Evolutionary conservation across 805 yeast genomes (phyloP), one percentile per base, ranked within the genome.

Genomic region (Starmerella cellae): DNA sequence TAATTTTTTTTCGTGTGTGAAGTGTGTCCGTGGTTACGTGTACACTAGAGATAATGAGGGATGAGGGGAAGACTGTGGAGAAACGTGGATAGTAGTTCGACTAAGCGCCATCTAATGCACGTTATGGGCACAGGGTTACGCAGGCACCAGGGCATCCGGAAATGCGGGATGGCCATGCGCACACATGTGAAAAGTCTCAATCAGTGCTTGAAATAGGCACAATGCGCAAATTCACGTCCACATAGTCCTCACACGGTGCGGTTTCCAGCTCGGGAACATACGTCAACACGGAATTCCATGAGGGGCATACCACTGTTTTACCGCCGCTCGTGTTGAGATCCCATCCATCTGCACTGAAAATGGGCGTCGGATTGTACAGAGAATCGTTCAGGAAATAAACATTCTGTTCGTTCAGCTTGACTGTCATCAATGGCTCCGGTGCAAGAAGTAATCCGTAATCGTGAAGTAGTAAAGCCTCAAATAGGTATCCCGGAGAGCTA

Each of bases 401-500:
- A 29, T 47, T 48, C 26, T 53, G 46, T 16, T 45, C 49, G 37
- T 45, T 44, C 16, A 51, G 35, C 38, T 54, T 53, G 22, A 56
- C 43, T 5, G 45, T 45, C 17, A 38, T 42, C 26, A 53, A 41
- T 2, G 60, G 60, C 44, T 54, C 55, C 4, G 59, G 59, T 29
- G 50, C 54, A 23, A 55, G 20, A 16, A 56, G 32, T 5, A 55
- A 43, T 14, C 54, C 52, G 41, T 50, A 54, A 39, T 55, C 58
- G 21, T 48, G 45, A 39, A 55, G 35, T 23, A 46, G 28, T 11
- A 54, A 48, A 3, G 52, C 55, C 29, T 48, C 47, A 41, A 56
- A 55, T 26, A 42, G 35, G 35, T 47, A 53, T 4, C 47, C 46
- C 5, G 55, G 55, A n/a, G 44, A 42, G 13, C 27, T 37, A 22